Evolutionary conservation across 208 protist species (phyloP), one percentile per base, ranked within the genome.

Genomic region (Novymonas esmeraldas): DNA sequence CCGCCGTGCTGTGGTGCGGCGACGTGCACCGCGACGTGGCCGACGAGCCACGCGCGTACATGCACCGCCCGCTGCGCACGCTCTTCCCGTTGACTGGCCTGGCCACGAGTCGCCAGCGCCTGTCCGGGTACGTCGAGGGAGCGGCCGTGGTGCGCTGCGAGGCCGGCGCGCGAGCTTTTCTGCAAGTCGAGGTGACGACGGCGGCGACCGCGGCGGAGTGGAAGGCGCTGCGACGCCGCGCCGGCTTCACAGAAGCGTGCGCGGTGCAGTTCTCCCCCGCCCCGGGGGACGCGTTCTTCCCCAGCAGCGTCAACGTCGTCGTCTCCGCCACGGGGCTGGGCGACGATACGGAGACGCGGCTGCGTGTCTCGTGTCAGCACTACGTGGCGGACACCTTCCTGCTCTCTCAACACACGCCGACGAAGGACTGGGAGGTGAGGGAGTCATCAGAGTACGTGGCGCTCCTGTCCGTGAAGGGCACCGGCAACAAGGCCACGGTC

Each of bases 51-150:
- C 51, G 50, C 26, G 68, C 66, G 28, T 70, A 78, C 31, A 0
- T 24, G 4, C 18, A 78, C 24, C 60, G 70, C 26, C 79, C 79
- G 14, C 59, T 89, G 60, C 76, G 77, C 52, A 76, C 64, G 2
- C 31, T 89, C 2, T 81, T 79, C 34, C 73, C 67, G n/a, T 62
- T 89, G 63, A 59, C 73, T 51, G 56, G 31, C 5, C 26, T 82
- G 26, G 58, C 81, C 22, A 6, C 59, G 52, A 18, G 45, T 20
- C 45, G 44, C 0, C 29, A 60, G 44, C 62, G 58, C 3, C 50
- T 69, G n/a, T 38, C 6, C 0, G 75, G 68, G 22, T 39, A 68
- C 16, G 33, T 80, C 34, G 41, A 60, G 0, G 49, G 64, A 2
- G 54, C 61, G 0, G 57, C 49, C 3, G 33, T 67, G 18, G 42